Base-by-base conservation (phyloP, 768 basidiomycete genomes). In the Atractiella rhizophila region DNA sequence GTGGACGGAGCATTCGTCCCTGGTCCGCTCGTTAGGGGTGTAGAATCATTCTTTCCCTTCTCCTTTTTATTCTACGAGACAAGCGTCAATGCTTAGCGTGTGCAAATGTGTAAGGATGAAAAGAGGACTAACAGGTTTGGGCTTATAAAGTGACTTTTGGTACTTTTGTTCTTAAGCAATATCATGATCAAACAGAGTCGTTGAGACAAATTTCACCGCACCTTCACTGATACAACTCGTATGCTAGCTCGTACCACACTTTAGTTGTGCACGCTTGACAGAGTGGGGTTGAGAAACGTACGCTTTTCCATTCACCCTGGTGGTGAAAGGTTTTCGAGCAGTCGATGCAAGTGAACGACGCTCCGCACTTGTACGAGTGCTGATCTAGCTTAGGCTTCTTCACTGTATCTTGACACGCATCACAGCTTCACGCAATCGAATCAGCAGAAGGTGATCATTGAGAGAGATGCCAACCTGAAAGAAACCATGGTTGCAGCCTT, bases 361-460 rank as follows among this genome's bases (percentile, higher is more conserved):
- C 42, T 23, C 26, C 20, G 33, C 42, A 43, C 25, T 37, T 35
- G 18, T 37, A 37, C 27, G 21, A 39, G 30, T 43, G 42, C 28
- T 43, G 42, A n/a, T 27, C 21, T 4, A 43, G 42, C 39, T 43
- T 43, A 7, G 42, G 42, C 37, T 43, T 43, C 42, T 43, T 43
- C 18, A 43, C 20, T 23, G 37, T 43, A 13, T 43, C 42, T 21
- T 39, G 37, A 27, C 42, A 43, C n/a, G n/a, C n/a, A n/a, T n/a
- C n/a, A n/a, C n/a, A n/a, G n/a, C n/a, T n/a, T n/a, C n/a, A n/a
- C n/a, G n/a, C n/a, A n/a, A n/a, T n/a, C n/a, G n/a, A n/a, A n/a
- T n/a, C n/a, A n/a, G n/a, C n/a, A n/a, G n/a, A n/a, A n/a, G n/a
- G n/a, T n/a, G n/a, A n/a, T n/a, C n/a, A n/a, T n/a, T n/a, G n/a